Percentiles rank a stretch among this genome's conserved stretches.
phyloP scores from a whole-genome alignment of 208 protist species.

The Leishmania amazonensis region DNA sequence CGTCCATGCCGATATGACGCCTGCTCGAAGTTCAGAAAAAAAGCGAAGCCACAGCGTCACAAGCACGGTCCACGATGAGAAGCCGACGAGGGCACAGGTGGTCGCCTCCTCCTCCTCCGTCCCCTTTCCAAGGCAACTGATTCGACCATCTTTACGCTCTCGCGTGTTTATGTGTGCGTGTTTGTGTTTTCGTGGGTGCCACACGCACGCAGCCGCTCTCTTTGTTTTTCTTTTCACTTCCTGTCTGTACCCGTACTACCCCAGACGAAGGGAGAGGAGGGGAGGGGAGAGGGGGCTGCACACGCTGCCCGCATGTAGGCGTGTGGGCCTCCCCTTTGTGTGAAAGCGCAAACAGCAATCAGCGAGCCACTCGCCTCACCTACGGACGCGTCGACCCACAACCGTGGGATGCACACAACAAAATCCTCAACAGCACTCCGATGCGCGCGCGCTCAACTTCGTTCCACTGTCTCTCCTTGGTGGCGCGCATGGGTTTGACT shows the following conservation, averaged over 20 bases:
- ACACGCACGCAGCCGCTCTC: neutral
- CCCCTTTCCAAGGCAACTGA: neutral
- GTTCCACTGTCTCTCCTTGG: neutral
- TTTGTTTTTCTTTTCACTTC: neutral
- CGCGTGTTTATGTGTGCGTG: neutral
- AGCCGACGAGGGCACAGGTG: neutral
- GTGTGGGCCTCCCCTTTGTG: neutral
- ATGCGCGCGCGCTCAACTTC: neutral
- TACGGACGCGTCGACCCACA: neutral
- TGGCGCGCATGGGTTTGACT: no score
- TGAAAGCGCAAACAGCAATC: neutral
- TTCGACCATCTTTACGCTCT: neutral
- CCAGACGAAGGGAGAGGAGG: neutral
- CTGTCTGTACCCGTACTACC: no score
- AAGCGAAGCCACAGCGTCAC: neutral
- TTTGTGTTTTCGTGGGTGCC: neutral
- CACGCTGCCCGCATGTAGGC: neutral
- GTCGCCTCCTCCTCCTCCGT: neutral
- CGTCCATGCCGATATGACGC: neutral
- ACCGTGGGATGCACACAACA: neutral
- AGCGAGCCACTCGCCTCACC: neutral
- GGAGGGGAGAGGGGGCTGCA: neutral
- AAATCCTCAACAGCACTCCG: neutral
- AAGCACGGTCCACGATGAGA: neutral
- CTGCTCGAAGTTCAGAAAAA: neutral